These are phyloP conservation scores for Sporothrix schenckii DNA, from an alignment of 2,329 filamentous ascomycete species.

Conservation along the genomic window DNA sequence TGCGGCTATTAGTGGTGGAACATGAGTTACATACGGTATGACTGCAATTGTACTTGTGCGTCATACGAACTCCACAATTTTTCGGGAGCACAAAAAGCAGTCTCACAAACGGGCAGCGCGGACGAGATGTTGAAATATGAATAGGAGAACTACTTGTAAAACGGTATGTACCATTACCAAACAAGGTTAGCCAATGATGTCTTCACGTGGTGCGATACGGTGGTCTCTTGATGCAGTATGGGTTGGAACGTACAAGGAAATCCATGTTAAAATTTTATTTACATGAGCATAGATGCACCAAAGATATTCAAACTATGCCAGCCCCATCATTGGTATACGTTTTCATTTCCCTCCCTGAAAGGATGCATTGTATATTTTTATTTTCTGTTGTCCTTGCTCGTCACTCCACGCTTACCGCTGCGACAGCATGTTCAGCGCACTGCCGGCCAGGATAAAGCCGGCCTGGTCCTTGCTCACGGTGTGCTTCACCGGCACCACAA, in stretches of 20 bases:
- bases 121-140: too few species aligned
- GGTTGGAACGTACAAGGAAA: not conserved
- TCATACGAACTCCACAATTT: too few species aligned
- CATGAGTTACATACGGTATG: too few species aligned
- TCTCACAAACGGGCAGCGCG: too few species aligned
- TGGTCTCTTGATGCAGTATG: too few species aligned
- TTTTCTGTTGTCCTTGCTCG: not conserved
- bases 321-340: slow-evolving; percentile 13
- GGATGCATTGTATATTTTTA: not conserved
- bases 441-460: slow-evolving; percentile 88
- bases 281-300: not conserved
- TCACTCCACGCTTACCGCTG: slow-evolving; percentile 46
- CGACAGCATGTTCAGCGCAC: slow-evolving; percentile 86
- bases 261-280: not conserved
- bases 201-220: not conserved
- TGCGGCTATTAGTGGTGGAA: not conserved
- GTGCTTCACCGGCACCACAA: slow-evolving; percentile 78
- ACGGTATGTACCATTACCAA: too few species aligned
- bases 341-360: not conserved
- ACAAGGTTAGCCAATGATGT: not conserved
- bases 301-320: not conserved
- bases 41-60: too few species aligned
- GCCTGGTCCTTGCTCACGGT: slow-evolving; percentile 89
- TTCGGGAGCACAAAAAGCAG: too few species aligned
- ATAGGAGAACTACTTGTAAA: too few species aligned